Evolutionary conservation across 1,284 basidiomycete species (phyloP).

Genomic region (Fomitopsis schrenkii): DNA sequence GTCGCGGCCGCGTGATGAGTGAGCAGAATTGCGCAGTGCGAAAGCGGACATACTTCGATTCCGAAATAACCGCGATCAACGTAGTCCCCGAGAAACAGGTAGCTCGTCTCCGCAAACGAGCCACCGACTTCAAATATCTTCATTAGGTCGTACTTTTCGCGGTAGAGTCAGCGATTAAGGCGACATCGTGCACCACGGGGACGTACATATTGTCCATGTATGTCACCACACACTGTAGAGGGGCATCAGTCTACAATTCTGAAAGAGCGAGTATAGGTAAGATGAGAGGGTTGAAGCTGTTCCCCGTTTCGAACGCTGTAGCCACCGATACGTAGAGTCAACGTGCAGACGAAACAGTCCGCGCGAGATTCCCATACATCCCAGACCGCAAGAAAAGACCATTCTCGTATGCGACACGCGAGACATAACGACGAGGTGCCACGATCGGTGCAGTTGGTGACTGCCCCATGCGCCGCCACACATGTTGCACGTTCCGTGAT

Average conservation of each 20-base stretch:
- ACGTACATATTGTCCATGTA: constrained; percentile 97
- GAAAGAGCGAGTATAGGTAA: background rate
- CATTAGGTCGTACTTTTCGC: constrained; percentile 84
- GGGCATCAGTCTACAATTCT: constrained; percentile 1
- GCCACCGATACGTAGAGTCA: too few species aligned
- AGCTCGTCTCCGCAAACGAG: constrained; percentile 81
- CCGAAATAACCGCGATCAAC: constrained; percentile 97
- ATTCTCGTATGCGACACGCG: too few species aligned
- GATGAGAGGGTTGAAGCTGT: too few species aligned
- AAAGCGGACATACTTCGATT: constrained; percentile 67
- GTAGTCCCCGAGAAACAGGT: constrained; percentile 97
- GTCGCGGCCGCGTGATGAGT: constrained; percentile 21
- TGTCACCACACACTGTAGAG: constrained; percentile 86
- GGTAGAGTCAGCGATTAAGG: constrained; percentile 8
- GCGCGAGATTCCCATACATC: too few species aligned
- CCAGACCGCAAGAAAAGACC: too few species aligned
- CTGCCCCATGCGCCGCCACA: too few species aligned
- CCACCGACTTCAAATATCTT: constrained; percentile 98
- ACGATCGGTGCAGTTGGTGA: too few species aligned
- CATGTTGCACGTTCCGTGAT: too few species aligned
- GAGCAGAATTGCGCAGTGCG: background rate
- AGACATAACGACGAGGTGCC: too few species aligned
- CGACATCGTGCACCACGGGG: background rate
- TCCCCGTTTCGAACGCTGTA: too few species aligned
- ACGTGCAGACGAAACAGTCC: too few species aligned